phyloP scores from a whole-genome alignment of 1,284 basidiomycete genomes.

The Cerioporus squamosus region DNA sequence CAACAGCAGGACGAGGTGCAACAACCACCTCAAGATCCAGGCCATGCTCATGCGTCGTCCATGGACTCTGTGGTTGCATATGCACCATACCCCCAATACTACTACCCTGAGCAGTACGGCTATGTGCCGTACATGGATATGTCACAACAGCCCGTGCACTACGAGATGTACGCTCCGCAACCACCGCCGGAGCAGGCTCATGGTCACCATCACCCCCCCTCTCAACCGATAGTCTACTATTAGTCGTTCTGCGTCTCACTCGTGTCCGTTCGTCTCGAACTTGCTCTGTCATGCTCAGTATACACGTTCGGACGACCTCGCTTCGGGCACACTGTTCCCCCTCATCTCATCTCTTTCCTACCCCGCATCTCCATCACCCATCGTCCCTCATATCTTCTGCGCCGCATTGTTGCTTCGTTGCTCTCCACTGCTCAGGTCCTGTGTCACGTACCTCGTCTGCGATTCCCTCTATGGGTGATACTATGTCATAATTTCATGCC shows the following conservation, averaged over 20 bases:
- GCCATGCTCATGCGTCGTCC: conserved; percentile 25
- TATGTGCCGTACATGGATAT: conserved; percentile 69
- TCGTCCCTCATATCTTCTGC: background rate
- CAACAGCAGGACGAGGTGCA: background rate
- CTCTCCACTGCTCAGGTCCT: background rate
- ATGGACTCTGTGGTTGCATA: conserved; percentile 50
- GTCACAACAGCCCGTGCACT: conserved; percentile 59
- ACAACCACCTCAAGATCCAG: conserved; percentile 25
- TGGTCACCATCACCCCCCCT: conserved; percentile 27
- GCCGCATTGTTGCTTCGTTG: background rate
- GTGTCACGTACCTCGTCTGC: background rate
- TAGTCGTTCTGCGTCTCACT: conserved; percentile 37
- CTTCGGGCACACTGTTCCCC: background rate
- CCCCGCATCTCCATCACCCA: background rate
- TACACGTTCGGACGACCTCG: conserved; percentile 16
- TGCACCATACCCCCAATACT: conserved; percentile 59
- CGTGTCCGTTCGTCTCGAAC: conserved; percentile 23
- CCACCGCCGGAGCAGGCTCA: conserved; percentile 42
- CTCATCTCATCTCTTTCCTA: background rate
- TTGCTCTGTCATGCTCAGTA: conserved; percentile 34
- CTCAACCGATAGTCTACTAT: conserved; percentile 61
- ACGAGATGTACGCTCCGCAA: conserved; percentile 59
- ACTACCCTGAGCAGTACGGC: conserved; percentile 69
- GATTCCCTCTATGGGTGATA: conserved; percentile 12
- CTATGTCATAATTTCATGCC: conserved; percentile 16